Evolutionary conservation across 768 basidiomycete genomes (phyloP).

Genomic region (Lactarius trivialis): DNA sequence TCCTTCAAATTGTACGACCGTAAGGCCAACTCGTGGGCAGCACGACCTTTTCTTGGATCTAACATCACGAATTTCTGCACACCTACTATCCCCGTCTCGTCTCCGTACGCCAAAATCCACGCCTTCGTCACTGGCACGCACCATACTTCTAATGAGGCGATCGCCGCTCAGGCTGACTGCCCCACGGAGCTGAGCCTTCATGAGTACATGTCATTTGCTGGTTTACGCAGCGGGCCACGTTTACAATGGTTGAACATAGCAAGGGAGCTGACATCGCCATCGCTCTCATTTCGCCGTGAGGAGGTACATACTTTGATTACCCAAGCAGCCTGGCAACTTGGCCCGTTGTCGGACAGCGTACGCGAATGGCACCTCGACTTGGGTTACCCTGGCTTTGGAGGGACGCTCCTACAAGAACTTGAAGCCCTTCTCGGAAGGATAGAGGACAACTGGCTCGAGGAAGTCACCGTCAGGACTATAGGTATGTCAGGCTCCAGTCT

Average conservation of each 20-base stretch:
- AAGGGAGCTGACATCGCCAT: constrained; percentile 36
- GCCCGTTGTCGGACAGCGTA: constrained; percentile 23
- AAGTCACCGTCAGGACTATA: constrained; percentile 7
- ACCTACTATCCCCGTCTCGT: neutral
- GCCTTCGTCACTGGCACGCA: neutral
- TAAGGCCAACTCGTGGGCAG: neutral
- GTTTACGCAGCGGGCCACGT: constrained; percentile 37
- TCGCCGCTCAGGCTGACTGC: constrained; percentile 38
- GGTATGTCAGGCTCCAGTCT: neutral
- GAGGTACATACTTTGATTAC: constrained; percentile 38
- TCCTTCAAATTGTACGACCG: neutral
- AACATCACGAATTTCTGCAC: neutral
- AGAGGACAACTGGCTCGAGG: constrained; percentile 36
- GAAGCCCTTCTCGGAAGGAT: constrained; percentile 32
- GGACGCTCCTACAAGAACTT: constrained; percentile 33
- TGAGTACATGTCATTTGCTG: constrained; percentile 41
- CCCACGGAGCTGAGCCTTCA: constrained; percentile 37
- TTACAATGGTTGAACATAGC: constrained; percentile 48
- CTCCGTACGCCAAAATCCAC: constrained; percentile 1
- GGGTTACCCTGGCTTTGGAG: constrained; percentile 29
- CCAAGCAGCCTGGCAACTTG: constrained; percentile 43
- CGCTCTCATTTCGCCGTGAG: constrained; percentile 34
- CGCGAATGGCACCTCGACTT: constrained; percentile 39
- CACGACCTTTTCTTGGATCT: neutral
- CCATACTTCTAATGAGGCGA: constrained; percentile 35